phyloP scores from a whole-genome alignment of 2,329 filamentous ascomycete species.

The Cryphonectria parasitica region DNA sequence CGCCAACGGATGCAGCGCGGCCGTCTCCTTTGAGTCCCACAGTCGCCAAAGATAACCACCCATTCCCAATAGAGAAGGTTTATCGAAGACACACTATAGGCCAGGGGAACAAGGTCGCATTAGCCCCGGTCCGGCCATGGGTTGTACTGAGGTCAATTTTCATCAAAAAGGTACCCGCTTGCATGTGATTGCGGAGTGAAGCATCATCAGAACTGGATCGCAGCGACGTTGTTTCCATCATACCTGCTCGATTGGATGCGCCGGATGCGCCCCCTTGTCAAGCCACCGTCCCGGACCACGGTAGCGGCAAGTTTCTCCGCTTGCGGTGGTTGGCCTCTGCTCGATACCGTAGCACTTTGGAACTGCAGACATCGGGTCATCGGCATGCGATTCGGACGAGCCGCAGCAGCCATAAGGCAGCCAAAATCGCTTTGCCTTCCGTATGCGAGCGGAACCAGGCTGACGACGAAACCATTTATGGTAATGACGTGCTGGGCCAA shows the following conservation, averaged over 20 bases:
- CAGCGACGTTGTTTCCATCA: not conserved
- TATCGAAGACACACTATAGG: not conserved
- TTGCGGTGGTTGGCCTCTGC: too few species aligned
- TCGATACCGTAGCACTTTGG: too few species aligned
- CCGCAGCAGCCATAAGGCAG: not conserved
- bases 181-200: conserved; percentile 3
- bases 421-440: not conserved
- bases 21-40: not conserved
- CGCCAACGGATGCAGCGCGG: not conserved
- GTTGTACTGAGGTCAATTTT: not conserved
- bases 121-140: not conserved
- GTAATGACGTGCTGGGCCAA: not conserved
- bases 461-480: not conserved
- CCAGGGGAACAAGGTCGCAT: not conserved
- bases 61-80: not conserved
- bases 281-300: not conserved
- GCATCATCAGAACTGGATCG: not conserved
- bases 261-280: not conserved
- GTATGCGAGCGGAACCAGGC: not conserved
- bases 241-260: not conserved
- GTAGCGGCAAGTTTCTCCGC: not conserved
- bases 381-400: not conserved
- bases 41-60: not conserved
- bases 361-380: not conserved
- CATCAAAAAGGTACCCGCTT: not conserved